Base-by-base conservation (phyloP, 1,139 yeast species). In the Kluyveromyces sp. region DNA sequence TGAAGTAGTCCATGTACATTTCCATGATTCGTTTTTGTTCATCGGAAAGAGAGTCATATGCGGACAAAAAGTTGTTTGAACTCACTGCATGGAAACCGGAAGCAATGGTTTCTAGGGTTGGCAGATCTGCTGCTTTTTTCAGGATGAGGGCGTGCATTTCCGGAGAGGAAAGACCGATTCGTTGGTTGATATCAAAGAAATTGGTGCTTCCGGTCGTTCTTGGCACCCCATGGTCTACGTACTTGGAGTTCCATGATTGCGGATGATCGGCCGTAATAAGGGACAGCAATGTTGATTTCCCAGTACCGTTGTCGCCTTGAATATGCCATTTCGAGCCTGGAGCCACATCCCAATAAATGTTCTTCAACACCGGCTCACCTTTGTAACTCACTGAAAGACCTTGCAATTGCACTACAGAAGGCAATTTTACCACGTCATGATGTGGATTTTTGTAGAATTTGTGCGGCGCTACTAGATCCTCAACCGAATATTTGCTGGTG, bases 221-320 rank as follows among this genome's bases (percentile, higher is more conserved):
- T n/a, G 78, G 74, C 22, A 64, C 64, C 0, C 92, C 94, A 55
- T 83, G 69, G 45, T 88, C 73, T 16, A 71, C 63, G 35, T 92
- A 72, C 22, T 75, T 78, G 3, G 79, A 74, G 53, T 78, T 80
- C 97, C 97, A 92, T 1, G 96, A 81, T 62, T 92, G 96, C 0
- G 98, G 98, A 59, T 92, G 98, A 56, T 92, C 98, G 2, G 95
- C 92, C 0, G 96, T 87, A 31, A 92, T 71, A 35, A 92, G 64
- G 1, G 96, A 80, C 15, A 92, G 65, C 16, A 92, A 65, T 0
- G 98, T 92, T 3, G 96, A 84, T 59, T 92, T 92, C 1, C 98
- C 98, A 0, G 94, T 74, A 1, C 98, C 98, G 54, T 92, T 92
- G 49, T 80, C 78, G 4, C 98, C 98, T 44, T 83, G 69, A 33